Evolutionary conservation across 129 eudicot genomes (phyloP).

Genomic region (Flaveria sonorensis): DNA sequence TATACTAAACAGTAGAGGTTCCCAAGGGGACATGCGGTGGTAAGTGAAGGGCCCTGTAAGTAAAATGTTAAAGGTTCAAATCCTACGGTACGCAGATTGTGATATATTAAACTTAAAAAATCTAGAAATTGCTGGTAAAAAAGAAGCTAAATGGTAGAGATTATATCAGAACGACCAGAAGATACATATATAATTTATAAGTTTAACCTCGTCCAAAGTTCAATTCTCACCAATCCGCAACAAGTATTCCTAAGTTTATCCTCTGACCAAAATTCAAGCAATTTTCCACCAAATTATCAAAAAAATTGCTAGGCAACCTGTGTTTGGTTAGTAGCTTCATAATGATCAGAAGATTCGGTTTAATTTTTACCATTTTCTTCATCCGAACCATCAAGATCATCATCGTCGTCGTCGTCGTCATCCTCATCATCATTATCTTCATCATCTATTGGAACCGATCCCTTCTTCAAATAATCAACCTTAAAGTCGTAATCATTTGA

Average conservation of each 20-base stretch:
- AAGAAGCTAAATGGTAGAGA: too few relatives aligned
- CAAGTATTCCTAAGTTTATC: neutral
- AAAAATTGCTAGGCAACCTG: constrained; percentile 4
- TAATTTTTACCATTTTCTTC: constrained; percentile 3
- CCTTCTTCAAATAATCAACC: constrained; percentile 65
- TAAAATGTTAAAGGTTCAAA: too few relatives aligned
- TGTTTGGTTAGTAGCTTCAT: constrained; percentile 10
- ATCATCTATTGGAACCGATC: constrained; percentile 43
- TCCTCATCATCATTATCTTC: constrained; percentile 53
- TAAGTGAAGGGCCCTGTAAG: too few relatives aligned
- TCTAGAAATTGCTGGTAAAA: too few relatives aligned
- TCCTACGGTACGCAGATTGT: too few relatives aligned
- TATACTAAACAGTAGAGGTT: neutral
- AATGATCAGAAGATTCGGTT: neutral
- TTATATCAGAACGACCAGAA: neutral
- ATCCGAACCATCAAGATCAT: neutral
- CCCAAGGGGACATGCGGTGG: too few relatives aligned
- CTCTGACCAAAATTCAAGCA: constrained; percentile 13
- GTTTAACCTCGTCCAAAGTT: constrained; percentile 4
- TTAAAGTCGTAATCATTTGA: constrained; percentile 57
- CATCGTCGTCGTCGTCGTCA: constrained; percentile 27
- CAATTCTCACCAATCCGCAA: neutral
- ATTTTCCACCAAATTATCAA: neutral
- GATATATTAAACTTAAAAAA: too few relatives aligned
- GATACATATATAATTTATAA: constrained; percentile 17